Percentiles rank a stretch among this genome's conserved stretches.
phyloP scores from a whole-genome alignment of 1,139 yeast genomes.

The Saccharomyces hybrid region DNA sequence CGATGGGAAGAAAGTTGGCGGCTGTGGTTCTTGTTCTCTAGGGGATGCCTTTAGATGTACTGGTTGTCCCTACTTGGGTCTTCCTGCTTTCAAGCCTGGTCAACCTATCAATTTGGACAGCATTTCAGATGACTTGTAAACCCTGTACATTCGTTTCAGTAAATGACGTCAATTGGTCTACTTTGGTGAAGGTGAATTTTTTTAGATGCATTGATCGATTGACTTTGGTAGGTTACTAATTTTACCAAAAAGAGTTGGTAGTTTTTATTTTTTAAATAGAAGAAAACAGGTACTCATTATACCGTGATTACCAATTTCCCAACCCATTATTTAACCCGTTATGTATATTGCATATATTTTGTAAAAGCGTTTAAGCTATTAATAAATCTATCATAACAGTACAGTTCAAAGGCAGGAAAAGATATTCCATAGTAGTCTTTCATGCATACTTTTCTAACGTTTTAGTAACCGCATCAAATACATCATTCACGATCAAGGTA shows the following conservation, averaged over 20 bases:
- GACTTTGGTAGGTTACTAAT: not conserved
- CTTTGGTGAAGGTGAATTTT: not conserved
- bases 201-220: not conserved
- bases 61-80: conserved; percentile 93
- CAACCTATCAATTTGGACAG: conserved; percentile 44
- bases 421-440: not conserved
- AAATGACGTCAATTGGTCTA: not conserved
- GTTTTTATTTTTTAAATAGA: not conserved
- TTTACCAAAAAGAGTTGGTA: not conserved
- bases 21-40: conserved; percentile 92
- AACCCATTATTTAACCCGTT: not conserved
- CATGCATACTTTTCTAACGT: conserved; percentile 21
- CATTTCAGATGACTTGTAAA: conserved; percentile 36
- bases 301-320: not conserved
- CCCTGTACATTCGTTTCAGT: not conserved
- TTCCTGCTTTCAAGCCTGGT: conserved; percentile 97
- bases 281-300: not conserved
- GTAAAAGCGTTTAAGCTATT: not conserved
- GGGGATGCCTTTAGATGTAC: conserved; percentile 98
- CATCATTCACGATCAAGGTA: conserved; percentile 34
- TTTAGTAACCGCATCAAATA: conserved; percentile 31
- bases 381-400: not conserved
- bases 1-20: conserved; percentile 84
- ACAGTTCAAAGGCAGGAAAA: not conserved
- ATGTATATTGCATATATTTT: not conserved